A percentile compares a stretch with the other conserved stretches of the same genome.
Conservation (phyloP, 2,329 filamentous ascomycete species). For the Dryadomyces quercus-mongolicae region DNA sequence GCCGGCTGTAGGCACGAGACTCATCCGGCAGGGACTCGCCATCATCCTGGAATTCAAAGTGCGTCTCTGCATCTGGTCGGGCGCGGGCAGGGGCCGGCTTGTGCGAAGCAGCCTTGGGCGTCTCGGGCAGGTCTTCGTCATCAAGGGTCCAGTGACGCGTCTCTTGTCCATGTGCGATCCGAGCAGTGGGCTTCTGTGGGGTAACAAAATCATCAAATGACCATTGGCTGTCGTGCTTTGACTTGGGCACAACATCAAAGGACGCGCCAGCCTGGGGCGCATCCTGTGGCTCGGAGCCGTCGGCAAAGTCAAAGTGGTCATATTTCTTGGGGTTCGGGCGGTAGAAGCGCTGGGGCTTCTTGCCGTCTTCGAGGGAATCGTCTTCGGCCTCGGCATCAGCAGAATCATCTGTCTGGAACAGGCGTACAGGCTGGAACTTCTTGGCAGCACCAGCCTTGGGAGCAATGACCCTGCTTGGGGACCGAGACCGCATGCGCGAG, state of each 20-base stretch:
- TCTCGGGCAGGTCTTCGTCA: slow-evolving; percentile 45
- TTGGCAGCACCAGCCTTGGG: slow-evolving; percentile 45
- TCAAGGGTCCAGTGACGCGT: slow-evolving; percentile 71
- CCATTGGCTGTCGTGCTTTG: slow-evolving; percentile 67
- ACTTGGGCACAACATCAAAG: slow-evolving; percentile 31
- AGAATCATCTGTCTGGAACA: slow-evolving; percentile 37
- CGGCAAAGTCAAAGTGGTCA: slow-evolving; percentile 73
- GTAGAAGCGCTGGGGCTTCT: slow-evolving; percentile 31
- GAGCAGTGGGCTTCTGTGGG: slow-evolving; percentile 60
- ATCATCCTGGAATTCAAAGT: slow-evolving; percentile 78
- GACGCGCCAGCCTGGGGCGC: slow-evolving; percentile 28
- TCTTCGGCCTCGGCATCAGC: slow-evolving; percentile 21
- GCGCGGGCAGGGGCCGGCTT: slow-evolving; percentile 50
- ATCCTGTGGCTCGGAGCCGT: slow-evolving; percentile 44
- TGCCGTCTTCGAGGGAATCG: slow-evolving; percentile 26
- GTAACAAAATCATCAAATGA: slow-evolving; percentile 80
- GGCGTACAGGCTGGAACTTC: slow-evolving; percentile 49
- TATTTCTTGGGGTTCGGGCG: slow-evolving; percentile 69
- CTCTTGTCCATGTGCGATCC: slow-evolving; percentile 51
- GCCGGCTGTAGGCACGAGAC: slow-evolving; percentile 30
- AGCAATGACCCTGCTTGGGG: slow-evolving; percentile 26
- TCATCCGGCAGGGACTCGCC: slow-evolving; percentile 41
- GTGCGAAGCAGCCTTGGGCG: slow-evolving; percentile 33
- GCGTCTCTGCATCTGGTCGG: slow-evolving; percentile 66
- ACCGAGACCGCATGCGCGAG: slow-evolving; percentile 33